Percentiles rank a stretch among this genome's conserved stretches.
Conservation (phyloP, 2,329 filamentous ascomycete species). For the Cercospora brassicicola region DNA sequence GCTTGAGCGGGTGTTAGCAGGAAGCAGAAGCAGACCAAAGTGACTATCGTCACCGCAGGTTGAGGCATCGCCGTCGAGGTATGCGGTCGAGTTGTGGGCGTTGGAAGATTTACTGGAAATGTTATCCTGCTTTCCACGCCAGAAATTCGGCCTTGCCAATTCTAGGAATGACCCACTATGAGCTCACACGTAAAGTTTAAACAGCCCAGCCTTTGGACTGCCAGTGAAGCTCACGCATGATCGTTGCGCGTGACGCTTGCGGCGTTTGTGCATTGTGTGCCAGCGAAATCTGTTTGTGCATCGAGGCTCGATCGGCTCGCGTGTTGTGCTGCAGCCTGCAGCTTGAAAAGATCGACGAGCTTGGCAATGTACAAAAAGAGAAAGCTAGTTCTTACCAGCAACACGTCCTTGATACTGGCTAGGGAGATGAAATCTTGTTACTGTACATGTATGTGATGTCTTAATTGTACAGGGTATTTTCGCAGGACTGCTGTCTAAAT, state of each 20-base stretch:
- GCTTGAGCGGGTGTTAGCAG: not conserved
- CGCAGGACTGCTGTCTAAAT: slow-evolving; percentile 41
- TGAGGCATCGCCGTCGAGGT: not conserved
- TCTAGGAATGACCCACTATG: not conserved
- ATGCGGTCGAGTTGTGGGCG: not conserved
- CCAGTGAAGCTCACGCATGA: not conserved
- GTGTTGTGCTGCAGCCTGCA: not conserved
- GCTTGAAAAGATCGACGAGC: not conserved
- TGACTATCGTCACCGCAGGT: not conserved
- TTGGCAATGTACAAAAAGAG: not conserved
- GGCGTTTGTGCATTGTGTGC: not conserved
- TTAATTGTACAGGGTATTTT: slow-evolving; percentile 27
- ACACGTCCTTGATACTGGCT: not conserved
- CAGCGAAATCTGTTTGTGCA: not conserved
- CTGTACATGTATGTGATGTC: not conserved
- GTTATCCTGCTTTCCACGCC: not conserved
- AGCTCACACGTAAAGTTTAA: slow-evolving; percentile 3
- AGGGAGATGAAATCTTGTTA: not conserved
- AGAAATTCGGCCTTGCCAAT: not conserved
- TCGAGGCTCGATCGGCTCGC: not conserved
- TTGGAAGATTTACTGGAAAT: not conserved
- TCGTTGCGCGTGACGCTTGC: not conserved
- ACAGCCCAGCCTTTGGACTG: not conserved
- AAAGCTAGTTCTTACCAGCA: not conserved
- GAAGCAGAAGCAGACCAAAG: not conserved